Conservation (phyloP, 495 filamentous ascomycete species). For the Hyaloscypha variabilis region DNA sequence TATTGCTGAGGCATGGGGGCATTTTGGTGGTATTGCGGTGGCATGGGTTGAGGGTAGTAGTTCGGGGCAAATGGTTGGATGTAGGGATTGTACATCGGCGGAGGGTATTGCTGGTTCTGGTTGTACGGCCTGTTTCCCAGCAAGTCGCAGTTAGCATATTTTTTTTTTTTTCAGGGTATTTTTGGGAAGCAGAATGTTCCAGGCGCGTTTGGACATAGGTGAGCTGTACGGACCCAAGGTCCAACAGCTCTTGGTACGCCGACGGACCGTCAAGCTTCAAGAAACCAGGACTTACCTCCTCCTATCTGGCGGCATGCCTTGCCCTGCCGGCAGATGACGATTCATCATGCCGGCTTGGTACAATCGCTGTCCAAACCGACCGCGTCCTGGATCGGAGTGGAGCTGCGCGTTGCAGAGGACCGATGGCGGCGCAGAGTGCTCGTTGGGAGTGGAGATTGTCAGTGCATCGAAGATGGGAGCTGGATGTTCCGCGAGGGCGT, state of each 20-base stretch:
- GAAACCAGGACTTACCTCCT: conserved; percentile 23
- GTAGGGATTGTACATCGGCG: conserved; percentile 40
- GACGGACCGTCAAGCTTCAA: too few relatives aligned
- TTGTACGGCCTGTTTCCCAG: conserved; percentile 34
- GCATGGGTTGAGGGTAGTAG: conserved; percentile 41
- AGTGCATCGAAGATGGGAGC: conserved; percentile 19
- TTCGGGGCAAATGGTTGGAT: conserved; percentile 36
- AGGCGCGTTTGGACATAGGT: too few relatives aligned
- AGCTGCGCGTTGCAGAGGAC: conserved; percentile 18
- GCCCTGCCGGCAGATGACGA: conserved; percentile 67
- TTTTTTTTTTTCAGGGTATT: too few relatives aligned
- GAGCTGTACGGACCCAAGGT: too few relatives aligned
- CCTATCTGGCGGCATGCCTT: conserved; percentile 51
- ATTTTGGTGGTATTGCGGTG: conserved; percentile 43
- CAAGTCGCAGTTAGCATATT: too few relatives aligned
- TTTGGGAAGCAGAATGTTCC: too few relatives aligned
- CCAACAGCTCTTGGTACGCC: too few relatives aligned
- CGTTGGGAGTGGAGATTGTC: not conserved
- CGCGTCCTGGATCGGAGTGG: conserved; percentile 25
- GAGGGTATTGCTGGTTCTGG: conserved; percentile 30
- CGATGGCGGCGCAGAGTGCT: not conserved
- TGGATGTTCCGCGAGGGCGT: not conserved
- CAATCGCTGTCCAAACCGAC: conserved; percentile 23
- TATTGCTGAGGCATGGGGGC: conserved; percentile 34
- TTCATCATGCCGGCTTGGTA: conserved; percentile 65